A percentile compares a stretch with the other conserved stretches of the same genome.
These are phyloP conservation scores for Leccinum rimulosum DNA, from an alignment of 768 basidiomycete species.

Conservation along the genomic window DNA sequence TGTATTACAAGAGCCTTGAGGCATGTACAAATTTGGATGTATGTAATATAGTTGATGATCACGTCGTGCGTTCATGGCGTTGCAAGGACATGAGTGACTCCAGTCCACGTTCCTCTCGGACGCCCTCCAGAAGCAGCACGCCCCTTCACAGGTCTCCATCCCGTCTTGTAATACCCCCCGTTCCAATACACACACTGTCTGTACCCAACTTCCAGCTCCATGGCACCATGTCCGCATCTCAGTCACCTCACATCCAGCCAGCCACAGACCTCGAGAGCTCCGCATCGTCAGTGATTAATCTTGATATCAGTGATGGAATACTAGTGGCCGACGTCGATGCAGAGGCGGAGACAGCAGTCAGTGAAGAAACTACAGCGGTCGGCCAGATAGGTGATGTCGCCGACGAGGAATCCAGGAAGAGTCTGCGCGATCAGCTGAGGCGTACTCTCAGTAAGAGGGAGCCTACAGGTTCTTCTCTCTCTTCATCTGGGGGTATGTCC, in stretches of 20 bases:
- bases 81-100: slow-evolving; percentile 23
- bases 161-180: slow-evolving; percentile 50
- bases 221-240: slow-evolving; percentile 33
- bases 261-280: slow-evolving; percentile 53
- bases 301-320: slow-evolving; percentile 67
- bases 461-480: slow-evolving; percentile 40
- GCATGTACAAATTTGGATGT: not conserved
- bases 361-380: slow-evolving; percentile 51
- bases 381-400: slow-evolving; percentile 42
- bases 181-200: slow-evolving; percentile 52
- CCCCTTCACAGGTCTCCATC: slow-evolving; percentile 45
- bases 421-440: slow-evolving; percentile 68
- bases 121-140: slow-evolving; percentile 37
- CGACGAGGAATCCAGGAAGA: slow-evolving; percentile 61
- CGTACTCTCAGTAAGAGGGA: slow-evolving; percentile 57
- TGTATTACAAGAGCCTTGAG: slow-evolving; percentile 14
- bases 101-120: slow-evolving; percentile 25
- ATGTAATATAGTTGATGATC: not conserved
- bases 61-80: slow-evolving; percentile 3
- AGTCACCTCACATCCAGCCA: slow-evolving; percentile 27
- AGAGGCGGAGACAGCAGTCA: slow-evolving; percentile 53
- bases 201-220: slow-evolving; percentile 56
- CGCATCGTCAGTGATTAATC: slow-evolving; percentile 66
- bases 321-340: slow-evolving; percentile 68
- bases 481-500: slow-evolving; percentile 9